These are phyloP conservation scores for Arthrobotrys sphaeroides DNA, from an alignment of 2,329 filamentous ascomycete species.

Conservation along the genomic window DNA sequence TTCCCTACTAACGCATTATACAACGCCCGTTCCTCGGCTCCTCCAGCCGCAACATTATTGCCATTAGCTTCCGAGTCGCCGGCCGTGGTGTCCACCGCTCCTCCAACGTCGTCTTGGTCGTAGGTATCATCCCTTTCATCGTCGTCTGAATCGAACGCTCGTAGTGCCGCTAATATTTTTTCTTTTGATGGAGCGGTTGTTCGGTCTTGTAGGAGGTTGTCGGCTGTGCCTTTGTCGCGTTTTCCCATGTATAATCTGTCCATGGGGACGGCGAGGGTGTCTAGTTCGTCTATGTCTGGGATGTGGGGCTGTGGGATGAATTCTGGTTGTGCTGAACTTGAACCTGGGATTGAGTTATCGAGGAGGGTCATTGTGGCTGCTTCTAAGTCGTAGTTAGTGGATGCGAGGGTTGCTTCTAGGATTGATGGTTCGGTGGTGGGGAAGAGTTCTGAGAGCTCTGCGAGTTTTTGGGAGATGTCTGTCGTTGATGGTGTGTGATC, in stretches of 20 bases:
- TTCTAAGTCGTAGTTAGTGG: slow-evolving; percentile 36
- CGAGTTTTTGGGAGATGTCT: not conserved
- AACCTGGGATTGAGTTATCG: not conserved
- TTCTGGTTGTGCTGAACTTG: not conserved
- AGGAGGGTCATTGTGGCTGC: slow-evolving; percentile 29
- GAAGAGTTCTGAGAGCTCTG: slow-evolving; percentile 28
- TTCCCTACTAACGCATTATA: slow-evolving; percentile 76
- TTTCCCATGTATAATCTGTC: slow-evolving; percentile 39
- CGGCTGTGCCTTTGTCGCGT: slow-evolving; percentile 19
- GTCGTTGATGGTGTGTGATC: not conserved
- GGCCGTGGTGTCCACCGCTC: slow-evolving; percentile 76
- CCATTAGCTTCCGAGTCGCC: slow-evolving; percentile 61
- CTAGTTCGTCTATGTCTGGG: slow-evolving; percentile 23
- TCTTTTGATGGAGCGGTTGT: slow-evolving; percentile 75
- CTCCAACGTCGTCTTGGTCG: slow-evolving; percentile 88
- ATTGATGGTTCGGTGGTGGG: not conserved
- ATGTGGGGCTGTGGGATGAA: not conserved
- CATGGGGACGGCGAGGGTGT: slow-evolving; percentile 18
- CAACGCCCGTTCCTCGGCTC: slow-evolving; percentile 71
- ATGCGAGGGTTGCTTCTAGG: slow-evolving; percentile 12
- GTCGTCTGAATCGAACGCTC: slow-evolving; percentile 89
- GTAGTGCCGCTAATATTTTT: slow-evolving; percentile 85
- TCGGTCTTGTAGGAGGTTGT: slow-evolving; percentile 30
- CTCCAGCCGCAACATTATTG: not conserved
- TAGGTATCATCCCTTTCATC: slow-evolving; percentile 97